Evolutionary conservation across 2,329 filamentous ascomycete genomes (phyloP).

Genomic region (Neonectria faginata): DNA sequence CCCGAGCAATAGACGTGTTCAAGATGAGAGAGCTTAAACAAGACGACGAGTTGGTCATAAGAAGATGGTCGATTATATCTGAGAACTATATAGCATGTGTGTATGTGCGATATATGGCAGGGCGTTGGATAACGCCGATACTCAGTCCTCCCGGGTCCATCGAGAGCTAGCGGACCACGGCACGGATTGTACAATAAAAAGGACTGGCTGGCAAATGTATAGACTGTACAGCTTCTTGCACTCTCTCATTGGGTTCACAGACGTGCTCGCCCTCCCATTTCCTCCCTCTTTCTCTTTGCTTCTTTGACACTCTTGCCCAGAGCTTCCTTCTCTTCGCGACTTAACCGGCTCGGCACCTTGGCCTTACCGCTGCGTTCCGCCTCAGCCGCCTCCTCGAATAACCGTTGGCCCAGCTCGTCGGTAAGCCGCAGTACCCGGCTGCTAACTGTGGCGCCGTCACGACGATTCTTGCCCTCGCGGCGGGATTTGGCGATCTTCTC

Average conservation of each 20-base stretch:
- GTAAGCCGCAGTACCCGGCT: slow-evolving; percentile 82
- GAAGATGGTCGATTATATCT: background rate
- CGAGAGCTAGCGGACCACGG: background rate
- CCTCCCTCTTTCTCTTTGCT: slow-evolving; percentile 60
- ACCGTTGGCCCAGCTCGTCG: slow-evolving; percentile 75
- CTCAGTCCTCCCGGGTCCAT: background rate
- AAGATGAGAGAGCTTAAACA: slow-evolving; percentile 21
- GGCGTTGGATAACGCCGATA: slow-evolving; percentile 1
- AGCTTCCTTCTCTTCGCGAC: slow-evolving; percentile 61
- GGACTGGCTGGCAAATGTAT: slow-evolving; percentile 23
- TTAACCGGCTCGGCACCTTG: slow-evolving; percentile 58
- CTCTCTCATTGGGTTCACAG: slow-evolving; percentile 50
- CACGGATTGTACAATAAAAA: slow-evolving; percentile 18
- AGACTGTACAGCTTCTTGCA: slow-evolving; percentile 26
- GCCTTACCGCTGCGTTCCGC: slow-evolving; percentile 52
- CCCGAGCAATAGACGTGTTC: slow-evolving; percentile 32
- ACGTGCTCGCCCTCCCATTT: slow-evolving; percentile 62
- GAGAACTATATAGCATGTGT: slow-evolving; percentile 17
- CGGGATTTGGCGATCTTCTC: slow-evolving; percentile 86
- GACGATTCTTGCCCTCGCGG: slow-evolving; percentile 92
- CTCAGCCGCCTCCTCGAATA: slow-evolving; percentile 72
- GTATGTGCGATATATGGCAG: slow-evolving; percentile 5
- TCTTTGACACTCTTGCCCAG: slow-evolving; percentile 59
- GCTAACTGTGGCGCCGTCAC: slow-evolving; percentile 92
- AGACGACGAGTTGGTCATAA: background rate